A percentile compares a stretch with the other conserved stretches of the same genome.
Conservation (phyloP, 2,329 filamentous ascomycete species). For the Pseudogymnoascus sp. region DNA sequence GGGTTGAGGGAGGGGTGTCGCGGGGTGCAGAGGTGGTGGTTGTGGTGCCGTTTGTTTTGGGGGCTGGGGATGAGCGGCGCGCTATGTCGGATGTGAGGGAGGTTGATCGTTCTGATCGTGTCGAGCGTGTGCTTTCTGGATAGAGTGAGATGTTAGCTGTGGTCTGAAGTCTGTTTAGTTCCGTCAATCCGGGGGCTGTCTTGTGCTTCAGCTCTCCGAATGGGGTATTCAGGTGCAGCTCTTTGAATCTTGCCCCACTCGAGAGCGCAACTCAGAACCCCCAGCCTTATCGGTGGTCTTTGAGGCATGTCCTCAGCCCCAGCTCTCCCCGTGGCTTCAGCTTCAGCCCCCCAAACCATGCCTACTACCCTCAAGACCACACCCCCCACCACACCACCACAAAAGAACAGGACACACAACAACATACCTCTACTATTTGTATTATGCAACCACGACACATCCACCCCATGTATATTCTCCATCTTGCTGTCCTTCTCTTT, state of each 20-base stretch:
- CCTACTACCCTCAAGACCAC: background rate
- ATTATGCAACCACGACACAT: conserved; percentile 30
- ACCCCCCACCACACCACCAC: background rate
- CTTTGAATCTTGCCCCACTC: background rate
- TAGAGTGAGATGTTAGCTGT: conserved; percentile 4
- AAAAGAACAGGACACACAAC: conserved; percentile 9
- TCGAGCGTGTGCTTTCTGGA: conserved; percentile 3
- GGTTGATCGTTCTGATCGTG: background rate
- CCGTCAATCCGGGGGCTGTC: conserved; percentile 12
- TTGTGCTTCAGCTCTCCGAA: background rate
- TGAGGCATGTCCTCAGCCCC: background rate
- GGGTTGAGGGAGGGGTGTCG: conserved; percentile 12
- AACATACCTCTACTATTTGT: conserved; percentile 24
- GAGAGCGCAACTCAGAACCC: background rate
- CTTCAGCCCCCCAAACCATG: background rate
- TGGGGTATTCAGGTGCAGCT: background rate
- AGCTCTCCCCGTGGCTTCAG: background rate
- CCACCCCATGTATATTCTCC: conserved; percentile 29
- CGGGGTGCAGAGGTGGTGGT: conserved; percentile 14
- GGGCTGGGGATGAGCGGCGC: background rate
- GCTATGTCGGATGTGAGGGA: background rate
- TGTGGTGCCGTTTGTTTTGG: conserved; percentile 12
- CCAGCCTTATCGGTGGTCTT: background rate
- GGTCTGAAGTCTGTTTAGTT: conserved; percentile 14
- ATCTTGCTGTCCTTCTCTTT: conserved; percentile 16